Evolutionary conservation across 768 basidiomycete genomes (phyloP).

Genomic region (Psilocybe cubensis): DNA sequence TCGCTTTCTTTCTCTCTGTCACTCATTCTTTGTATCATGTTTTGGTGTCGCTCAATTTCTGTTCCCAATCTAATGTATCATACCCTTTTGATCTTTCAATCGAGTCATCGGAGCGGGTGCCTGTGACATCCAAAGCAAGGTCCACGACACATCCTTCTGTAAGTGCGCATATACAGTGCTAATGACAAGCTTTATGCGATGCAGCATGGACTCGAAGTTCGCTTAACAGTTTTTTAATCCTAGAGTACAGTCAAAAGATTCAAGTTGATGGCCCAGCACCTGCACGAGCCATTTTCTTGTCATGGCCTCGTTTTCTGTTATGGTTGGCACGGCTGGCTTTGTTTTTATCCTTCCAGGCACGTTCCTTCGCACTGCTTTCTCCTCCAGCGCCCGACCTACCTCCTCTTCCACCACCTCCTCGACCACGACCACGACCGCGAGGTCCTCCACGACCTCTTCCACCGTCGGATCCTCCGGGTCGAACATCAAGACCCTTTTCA

Average conservation of each 20-base stretch:
- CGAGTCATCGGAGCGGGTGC: too few relatives aligned
- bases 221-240: too few relatives aligned
- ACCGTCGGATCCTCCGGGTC: constrained; percentile 14
- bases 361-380: constrained; percentile 51
- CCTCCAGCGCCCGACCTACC: constrained; percentile 46
- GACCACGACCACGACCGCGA: constrained; percentile 23
- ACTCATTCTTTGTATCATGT: constrained; percentile 4
- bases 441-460: constrained; percentile 24
- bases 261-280: constrained; percentile 28
- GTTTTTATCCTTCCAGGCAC: constrained; percentile 77
- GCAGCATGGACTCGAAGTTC: too few relatives aligned
- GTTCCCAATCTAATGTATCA: not conserved
- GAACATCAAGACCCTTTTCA: constrained; percentile 26
- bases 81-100: not conserved
- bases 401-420: constrained; percentile 34
- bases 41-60: not conserved
- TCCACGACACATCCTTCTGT: too few relatives aligned
- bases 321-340: constrained; percentile 76
- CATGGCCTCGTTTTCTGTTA: constrained; percentile 81
- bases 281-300: constrained; percentile 83
- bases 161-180: too few relatives aligned
- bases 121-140: too few relatives aligned
- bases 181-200: too few relatives aligned
- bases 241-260: not conserved
- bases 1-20: not conserved